Percentiles rank a stretch among this genome's conserved stretches.
These are phyloP conservation scores for Ophiobolus disseminans DNA, from an alignment of 2,329 filamentous ascomycete genomes.

Conservation along the genomic window DNA sequence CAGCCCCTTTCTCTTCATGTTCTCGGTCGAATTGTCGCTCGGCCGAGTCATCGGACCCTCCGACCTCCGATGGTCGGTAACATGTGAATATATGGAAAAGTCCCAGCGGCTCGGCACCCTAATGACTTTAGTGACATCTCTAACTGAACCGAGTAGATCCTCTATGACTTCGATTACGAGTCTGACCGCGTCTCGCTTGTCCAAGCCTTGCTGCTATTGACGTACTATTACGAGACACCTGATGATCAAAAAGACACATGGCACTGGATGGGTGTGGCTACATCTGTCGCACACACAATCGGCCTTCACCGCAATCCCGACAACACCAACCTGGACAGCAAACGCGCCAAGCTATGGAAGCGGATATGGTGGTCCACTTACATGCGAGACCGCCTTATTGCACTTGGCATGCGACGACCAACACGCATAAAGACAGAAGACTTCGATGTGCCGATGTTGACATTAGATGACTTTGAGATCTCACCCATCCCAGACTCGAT, in stretches of 20 bases:
- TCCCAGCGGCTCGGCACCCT: background rate
- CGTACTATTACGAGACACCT: constrained; percentile 96
- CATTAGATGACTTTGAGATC: constrained; percentile 83
- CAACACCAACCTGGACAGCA: constrained; percentile 74
- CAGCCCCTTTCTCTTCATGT: constrained; percentile 10
- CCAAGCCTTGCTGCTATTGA: constrained; percentile 88
- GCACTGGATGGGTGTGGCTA: constrained; percentile 98
- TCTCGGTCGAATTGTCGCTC: constrained; percentile 8
- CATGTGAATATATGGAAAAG: constrained; percentile 19
- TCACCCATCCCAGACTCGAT: constrained; percentile 71
- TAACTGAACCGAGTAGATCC: constrained; percentile 60
- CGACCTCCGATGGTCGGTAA: constrained; percentile 8
- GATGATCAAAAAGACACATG: constrained; percentile 98
- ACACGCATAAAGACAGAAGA: constrained; percentile 93
- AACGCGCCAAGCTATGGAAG: constrained; percentile 86
- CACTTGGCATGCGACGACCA: constrained; percentile 89
- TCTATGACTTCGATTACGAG: constrained; percentile 97
- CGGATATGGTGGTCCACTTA: constrained; percentile 98
- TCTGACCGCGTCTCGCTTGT: constrained; percentile 86
- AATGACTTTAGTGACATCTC: background rate
- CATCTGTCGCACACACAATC: constrained; percentile 91
- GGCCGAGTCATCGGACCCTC: constrained; percentile 18
- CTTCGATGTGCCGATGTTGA: constrained; percentile 91
- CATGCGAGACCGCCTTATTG: constrained; percentile 91
- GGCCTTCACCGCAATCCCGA: constrained; percentile 87